Evolutionary conservation across 352 stramenopile genomes (phyloP), one percentile per base, ranked within the genome.

Genomic region (Hyaloperonospora brassicae): DNA sequence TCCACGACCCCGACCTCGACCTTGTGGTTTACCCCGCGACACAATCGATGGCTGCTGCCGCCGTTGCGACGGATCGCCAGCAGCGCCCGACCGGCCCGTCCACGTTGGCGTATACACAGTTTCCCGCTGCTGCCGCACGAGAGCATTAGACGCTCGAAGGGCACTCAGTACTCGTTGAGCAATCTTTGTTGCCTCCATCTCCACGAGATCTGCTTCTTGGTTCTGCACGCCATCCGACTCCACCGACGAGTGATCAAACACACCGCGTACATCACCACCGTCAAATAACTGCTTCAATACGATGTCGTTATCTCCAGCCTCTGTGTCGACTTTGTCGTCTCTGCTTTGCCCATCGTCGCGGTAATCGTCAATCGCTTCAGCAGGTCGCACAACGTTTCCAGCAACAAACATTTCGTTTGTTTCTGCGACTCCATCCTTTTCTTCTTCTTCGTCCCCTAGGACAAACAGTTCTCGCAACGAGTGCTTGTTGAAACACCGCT

Each of bases 391-490:
- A 11, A 96, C 83, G 21, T 93, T 87, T 23, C 76, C 78, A 44
- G 88, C 90, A 36, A 92, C 69, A 30, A 97, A 98, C 30, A 98
- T 58, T 52, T 96, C 81, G 50, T 76, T 95, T 7, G 95, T 98
- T 59, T 98, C 94, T 1, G 85, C 94, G 27, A 81, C 70, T 17
- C 77, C 79, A 31, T 88, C 72, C 0, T 73, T 57, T 45, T 84
- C 68, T 21, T 70, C 59, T 47, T 69, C 70, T 36, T 86, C 64
- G 30, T 82, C 68, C 0, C 66, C 86, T 9, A 98, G 70, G 5
- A 95, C 87, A 68, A 99, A 99, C 11, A 99, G 62, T 64, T 99
- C 95, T 12, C 85, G 84, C 36, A 99, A 71, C 52, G 97, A 92
- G 59, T 97, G 93, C 44, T 97, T 90, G 51, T 96, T 98, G 62